A percentile compares a stretch with the other conserved stretches of the same genome.
These are phyloP conservation scores for Strobilomyces confusus DNA, from an alignment of 768 basidiomycete species.

Conservation along the genomic window DNA sequence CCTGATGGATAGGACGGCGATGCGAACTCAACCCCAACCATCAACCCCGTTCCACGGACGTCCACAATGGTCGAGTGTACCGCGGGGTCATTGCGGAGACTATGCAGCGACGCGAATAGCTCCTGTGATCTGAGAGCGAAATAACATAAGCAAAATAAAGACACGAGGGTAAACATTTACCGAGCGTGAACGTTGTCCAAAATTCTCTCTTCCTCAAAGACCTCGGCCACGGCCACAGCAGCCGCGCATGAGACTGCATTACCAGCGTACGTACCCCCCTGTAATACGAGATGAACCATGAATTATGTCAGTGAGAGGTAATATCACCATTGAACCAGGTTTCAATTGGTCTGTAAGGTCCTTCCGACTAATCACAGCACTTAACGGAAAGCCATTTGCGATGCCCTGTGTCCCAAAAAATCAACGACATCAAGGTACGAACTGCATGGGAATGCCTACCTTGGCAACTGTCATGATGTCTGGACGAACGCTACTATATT, in stretches of 20 bases:
- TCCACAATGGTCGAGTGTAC: constrained; percentile 68
- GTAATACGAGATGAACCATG: constrained; percentile 8
- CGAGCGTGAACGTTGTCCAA: constrained; percentile 75
- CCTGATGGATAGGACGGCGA: constrained; percentile 53
- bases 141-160: not conserved
- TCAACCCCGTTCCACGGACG: constrained; percentile 84
- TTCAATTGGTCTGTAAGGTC: constrained; percentile 75
- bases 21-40: constrained; percentile 81
- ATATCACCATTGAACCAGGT: constrained; percentile 72
- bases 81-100: constrained; percentile 49
- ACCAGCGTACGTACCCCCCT: constrained; percentile 90
- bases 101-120: constrained; percentile 58
- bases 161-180: constrained; percentile 32
- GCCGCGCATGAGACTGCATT: constrained; percentile 93
- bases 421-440: constrained; percentile 3
- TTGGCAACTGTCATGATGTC: constrained; percentile 91
- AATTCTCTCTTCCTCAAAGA: constrained; percentile 75
- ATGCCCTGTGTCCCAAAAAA: constrained; percentile 47
- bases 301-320: not conserved
- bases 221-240: constrained; percentile 75
- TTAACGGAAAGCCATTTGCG: constrained; percentile 92
- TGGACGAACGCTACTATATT: constrained; percentile 80
- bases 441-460: constrained; percentile 34
- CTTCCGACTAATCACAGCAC: constrained; percentile 76
- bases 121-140: constrained; percentile 55